phyloP scores from a whole-genome alignment of 176 grass and related monocot genomes.

The Aegilops sharonensis region DNA sequence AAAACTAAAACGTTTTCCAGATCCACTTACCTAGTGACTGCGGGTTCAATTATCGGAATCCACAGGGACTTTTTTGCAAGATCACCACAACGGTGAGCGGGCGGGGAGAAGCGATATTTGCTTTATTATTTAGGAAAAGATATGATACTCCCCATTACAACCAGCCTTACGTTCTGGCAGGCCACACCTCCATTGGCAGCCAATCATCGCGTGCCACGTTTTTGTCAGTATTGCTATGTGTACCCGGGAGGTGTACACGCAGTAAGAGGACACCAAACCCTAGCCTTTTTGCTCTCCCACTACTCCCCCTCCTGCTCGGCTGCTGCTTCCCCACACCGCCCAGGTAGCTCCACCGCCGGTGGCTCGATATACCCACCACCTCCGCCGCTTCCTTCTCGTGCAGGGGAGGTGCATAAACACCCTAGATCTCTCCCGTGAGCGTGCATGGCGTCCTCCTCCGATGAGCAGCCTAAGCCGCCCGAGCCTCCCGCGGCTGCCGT shows the following conservation, averaged over 20 bases:
- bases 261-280: conserved; percentile 28
- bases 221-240: neutral
- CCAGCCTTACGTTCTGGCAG: neutral
- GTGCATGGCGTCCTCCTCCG: conserved; percentile 52
- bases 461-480: conserved; percentile 69
- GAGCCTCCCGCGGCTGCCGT: conserved; percentile 40
- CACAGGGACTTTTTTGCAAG: too few species aligned
- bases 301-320: neutral
- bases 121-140: too few species aligned
- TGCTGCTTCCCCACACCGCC: conserved; percentile 39
- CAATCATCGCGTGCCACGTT: conserved; percentile 35
- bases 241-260: conserved; percentile 5
- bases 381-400: neutral
- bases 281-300: conserved; percentile 37
- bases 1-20: too few species aligned
- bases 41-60: too few species aligned
- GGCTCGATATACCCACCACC: conserved; percentile 20
- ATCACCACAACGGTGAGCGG: too few species aligned
- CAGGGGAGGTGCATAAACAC: neutral
- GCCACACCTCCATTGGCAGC: neutral
- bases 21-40: too few species aligned
- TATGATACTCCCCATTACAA: too few species aligned
- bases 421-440: conserved; percentile 9
- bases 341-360: conserved; percentile 54
- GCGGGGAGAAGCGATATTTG: too few species aligned